Evolutionary conservation across 345 rosid genomes (phyloP).

Genomic region (Murraya koenigii): DNA sequence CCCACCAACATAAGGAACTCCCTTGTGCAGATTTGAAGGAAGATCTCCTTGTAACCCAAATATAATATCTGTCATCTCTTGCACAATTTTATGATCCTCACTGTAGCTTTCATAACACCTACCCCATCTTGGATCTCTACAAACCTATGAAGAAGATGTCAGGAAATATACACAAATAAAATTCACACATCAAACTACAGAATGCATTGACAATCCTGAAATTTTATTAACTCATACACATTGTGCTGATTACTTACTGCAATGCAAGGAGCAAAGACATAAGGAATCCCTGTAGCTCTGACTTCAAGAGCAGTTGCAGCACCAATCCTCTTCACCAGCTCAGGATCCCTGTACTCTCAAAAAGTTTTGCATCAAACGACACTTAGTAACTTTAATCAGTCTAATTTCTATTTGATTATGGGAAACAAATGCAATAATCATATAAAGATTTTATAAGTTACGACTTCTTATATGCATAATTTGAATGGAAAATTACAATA

Average conservation of each 20-base stretch:
- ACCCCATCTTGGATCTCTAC: conserved; percentile 99
- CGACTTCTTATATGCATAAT: neutral
- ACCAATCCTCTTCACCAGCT: conserved; percentile 83
- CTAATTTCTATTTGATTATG: neutral
- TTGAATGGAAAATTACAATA: neutral
- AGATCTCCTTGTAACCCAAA: conserved; percentile 89
- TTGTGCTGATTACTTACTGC: conserved; percentile 56
- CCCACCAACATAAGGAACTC: conserved; percentile 85
- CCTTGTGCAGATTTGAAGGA: conserved; percentile 55
- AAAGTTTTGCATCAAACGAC: neutral
- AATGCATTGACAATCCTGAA: conserved; percentile 3
- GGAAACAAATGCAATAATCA: neutral
- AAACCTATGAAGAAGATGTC: conserved; percentile 55
- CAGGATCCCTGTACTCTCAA: conserved; percentile 60
- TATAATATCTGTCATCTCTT: conserved; percentile 76
- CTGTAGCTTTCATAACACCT: conserved; percentile 96
- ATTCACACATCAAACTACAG: neutral
- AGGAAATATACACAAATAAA: conserved; percentile 6
- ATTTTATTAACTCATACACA: neutral
- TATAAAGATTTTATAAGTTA: neutral
- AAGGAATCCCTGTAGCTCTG: conserved; percentile 96
- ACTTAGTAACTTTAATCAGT: neutral
- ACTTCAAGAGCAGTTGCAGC: conserved; percentile 97
- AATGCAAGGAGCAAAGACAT: conserved; percentile 90
- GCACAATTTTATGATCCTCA: conserved; percentile 79